Percentiles rank a stretch among this genome's conserved stretches.
Conservation (phyloP, 116 monocot species). For the Iris pallida region DNA sequence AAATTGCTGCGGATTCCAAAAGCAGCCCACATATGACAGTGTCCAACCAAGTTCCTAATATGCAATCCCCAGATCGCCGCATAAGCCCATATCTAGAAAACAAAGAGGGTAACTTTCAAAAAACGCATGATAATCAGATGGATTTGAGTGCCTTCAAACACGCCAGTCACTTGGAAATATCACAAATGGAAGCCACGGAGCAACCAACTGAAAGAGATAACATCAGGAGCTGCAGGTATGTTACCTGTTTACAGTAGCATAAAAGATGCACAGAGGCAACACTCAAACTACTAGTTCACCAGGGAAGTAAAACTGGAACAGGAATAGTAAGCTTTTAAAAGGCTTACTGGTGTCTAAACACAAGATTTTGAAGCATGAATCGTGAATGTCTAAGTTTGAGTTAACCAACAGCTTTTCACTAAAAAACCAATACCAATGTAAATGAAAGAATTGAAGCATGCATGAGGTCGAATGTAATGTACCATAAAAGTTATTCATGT, state of each 20-base stretch:
- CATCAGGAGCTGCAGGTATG: slow-evolving; percentile 4
- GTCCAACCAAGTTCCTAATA: slow-evolving; percentile 50
- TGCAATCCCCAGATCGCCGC: slow-evolving; percentile 56
- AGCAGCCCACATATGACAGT: slow-evolving; percentile 13
- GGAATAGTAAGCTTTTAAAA: too few relatives aligned
- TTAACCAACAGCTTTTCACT: too few relatives aligned
- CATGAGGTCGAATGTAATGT: too few relatives aligned
- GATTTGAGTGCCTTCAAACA: not conserved
- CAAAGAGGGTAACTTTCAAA: slow-evolving; percentile 36
- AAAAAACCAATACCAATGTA: too few relatives aligned
- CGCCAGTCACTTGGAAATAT: slow-evolving; percentile 4
- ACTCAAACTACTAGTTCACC: too few relatives aligned
- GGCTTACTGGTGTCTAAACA: too few relatives aligned
- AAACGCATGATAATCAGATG: slow-evolving; percentile 15
- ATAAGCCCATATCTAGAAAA: slow-evolving; percentile 54
- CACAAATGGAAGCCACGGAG: not conserved
- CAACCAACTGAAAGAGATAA: not conserved
- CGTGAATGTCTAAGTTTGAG: too few relatives aligned
- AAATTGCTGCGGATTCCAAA: slow-evolving; percentile 2
- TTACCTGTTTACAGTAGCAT: not conserved
- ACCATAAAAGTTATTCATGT: too few relatives aligned
- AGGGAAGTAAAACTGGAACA: too few relatives aligned
- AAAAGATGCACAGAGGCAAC: not conserved
- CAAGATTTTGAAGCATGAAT: too few relatives aligned
- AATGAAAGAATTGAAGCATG: too few relatives aligned